Percentiles rank a stretch among this genome's conserved stretches.
phyloP scores from a whole-genome alignment of 208 protist species.

The Porcisia hertigi region DNA sequence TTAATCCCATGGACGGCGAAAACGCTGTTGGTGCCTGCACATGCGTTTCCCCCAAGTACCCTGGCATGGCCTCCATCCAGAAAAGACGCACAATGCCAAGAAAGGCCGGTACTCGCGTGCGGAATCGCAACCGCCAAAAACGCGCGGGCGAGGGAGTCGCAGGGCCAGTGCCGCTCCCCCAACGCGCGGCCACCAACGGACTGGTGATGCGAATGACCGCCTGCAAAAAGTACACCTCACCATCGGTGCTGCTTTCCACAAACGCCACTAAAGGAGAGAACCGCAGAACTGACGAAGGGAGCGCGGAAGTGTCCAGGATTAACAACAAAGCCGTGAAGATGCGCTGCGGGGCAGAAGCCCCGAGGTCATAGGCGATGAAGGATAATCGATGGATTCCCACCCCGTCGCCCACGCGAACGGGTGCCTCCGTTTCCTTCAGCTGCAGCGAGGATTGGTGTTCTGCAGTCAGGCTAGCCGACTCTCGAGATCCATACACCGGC shows the following conservation, averaged over 20 bases:
- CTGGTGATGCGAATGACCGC: slow-evolving; percentile 21
- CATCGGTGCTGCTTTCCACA: slow-evolving; percentile 67
- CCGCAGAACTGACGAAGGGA: slow-evolving; percentile 47
- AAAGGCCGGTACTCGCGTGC: slow-evolving; percentile 32
- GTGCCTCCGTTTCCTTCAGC: not conserved
- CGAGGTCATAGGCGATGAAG: slow-evolving; percentile 48
- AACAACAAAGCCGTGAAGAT: slow-evolving; percentile 55
- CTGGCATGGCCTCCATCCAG: slow-evolving; percentile 44
- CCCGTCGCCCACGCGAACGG: not conserved
- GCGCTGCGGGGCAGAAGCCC: slow-evolving; percentile 17
- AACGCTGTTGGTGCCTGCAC: slow-evolving; percentile 9
- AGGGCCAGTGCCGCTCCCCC: slow-evolving; percentile 11
- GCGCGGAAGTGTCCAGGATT: slow-evolving; percentile 47
- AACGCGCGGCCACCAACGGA: slow-evolving; percentile 15
- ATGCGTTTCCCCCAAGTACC: not conserved
- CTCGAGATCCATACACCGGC: not conserved
- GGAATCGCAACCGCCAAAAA: slow-evolving; percentile 71
- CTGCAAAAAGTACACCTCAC: slow-evolving; percentile 26
- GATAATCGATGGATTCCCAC: not conserved
- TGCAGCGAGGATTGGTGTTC: not conserved
- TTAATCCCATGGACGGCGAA: slow-evolving; percentile 3
- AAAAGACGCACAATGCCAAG: slow-evolving; percentile 61
- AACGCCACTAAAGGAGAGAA: slow-evolving; percentile 41
- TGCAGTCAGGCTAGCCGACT: not conserved
- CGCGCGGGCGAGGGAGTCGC: slow-evolving; percentile 27